Evolutionary conservation across 768 basidiomycete species (phyloP).

Genomic region (Phaeotremella fagi): DNA sequence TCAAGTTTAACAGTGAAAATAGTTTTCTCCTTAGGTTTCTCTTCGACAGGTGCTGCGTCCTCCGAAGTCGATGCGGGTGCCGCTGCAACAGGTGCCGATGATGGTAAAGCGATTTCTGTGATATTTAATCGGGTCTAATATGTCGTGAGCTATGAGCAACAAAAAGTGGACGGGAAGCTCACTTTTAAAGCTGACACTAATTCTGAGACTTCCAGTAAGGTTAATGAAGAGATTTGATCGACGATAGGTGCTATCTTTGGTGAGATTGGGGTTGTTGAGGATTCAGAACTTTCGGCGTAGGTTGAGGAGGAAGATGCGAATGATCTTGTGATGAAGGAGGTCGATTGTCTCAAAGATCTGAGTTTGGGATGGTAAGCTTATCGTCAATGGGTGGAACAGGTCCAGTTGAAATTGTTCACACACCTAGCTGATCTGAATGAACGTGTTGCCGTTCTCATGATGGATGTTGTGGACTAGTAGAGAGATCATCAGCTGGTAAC

Average conservation of each 20-base stretch:
- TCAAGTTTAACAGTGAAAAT: slow-evolving; percentile 92
- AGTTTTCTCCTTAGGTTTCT: slow-evolving; percentile 98
- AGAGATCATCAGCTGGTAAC: not conserved
- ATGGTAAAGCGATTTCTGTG: slow-evolving; percentile 89
- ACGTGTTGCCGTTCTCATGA: not conserved
- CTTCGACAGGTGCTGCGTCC: slow-evolving; percentile 61
- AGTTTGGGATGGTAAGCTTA: not conserved
- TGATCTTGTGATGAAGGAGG: not conserved
- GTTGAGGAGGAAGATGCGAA: slow-evolving; percentile 6
- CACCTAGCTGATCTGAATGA: not conserved
- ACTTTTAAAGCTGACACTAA: slow-evolving; percentile 89
- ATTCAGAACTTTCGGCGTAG: not conserved
- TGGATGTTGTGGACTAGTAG: not conserved
- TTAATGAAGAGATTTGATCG: slow-evolving; percentile 82
- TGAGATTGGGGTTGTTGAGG: slow-evolving; percentile 24
- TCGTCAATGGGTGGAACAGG: not conserved
- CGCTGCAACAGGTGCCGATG: slow-evolving; percentile 41
- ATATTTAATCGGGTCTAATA: slow-evolving; percentile 83
- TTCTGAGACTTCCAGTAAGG: slow-evolving; percentile 90
- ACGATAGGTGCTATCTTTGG: slow-evolving; percentile 74
- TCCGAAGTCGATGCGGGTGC: slow-evolving; percentile 51
- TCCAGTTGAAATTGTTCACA: not conserved
- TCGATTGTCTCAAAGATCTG: not conserved
- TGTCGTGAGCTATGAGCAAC: not conserved
- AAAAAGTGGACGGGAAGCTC: too few species aligned